Percentiles rank a stretch among this genome's conserved stretches.
These are phyloP conservation scores for Arabidopsis arenosa DNA, from an alignment of 345 rosid species.

Conservation along the genomic window DNA sequence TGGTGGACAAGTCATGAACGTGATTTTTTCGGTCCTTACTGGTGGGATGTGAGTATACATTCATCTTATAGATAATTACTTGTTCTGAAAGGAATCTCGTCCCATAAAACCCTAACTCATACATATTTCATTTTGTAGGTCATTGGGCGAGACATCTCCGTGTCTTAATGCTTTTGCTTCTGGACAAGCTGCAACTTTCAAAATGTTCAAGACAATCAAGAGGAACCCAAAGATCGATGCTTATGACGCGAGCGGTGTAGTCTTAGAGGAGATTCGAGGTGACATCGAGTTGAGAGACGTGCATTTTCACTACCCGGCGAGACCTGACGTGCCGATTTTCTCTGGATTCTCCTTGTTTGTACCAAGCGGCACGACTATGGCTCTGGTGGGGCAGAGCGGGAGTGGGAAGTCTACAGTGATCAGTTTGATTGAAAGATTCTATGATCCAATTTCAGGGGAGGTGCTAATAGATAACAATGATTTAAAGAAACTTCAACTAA, in stretches of 20 bases:
- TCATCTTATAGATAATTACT: not conserved
- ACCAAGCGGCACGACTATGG: constrained; percentile 46
- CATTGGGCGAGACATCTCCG: constrained; percentile 36
- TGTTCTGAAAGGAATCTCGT: not conserved
- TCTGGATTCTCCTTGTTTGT: constrained; percentile 49
- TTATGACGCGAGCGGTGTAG: constrained; percentile 31
- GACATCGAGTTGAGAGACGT: constrained; percentile 48
- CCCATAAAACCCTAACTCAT: not conserved
- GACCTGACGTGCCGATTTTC: constrained; percentile 49
- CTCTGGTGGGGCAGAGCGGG: constrained; percentile 61
- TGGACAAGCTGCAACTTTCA: constrained; percentile 50
- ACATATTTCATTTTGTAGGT: constrained; percentile 49
- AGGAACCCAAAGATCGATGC: constrained; percentile 49
- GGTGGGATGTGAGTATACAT: constrained; percentile 29
- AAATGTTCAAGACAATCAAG: constrained; percentile 48
- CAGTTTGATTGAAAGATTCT: constrained; percentile 53
- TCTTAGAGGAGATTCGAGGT: constrained; percentile 43
- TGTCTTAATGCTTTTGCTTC: constrained; percentile 60
- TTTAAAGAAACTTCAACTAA: constrained; percentile 47
- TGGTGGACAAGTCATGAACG: no score
- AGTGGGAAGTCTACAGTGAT: constrained; percentile 58
- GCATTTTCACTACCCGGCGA: constrained; percentile 47
- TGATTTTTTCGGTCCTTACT: not conserved
- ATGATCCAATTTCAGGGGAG: constrained; percentile 52
- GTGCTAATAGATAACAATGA: constrained; percentile 49